phyloP scores from a whole-genome alignment of 2,329 filamentous ascomycete species.

The Exophiala bonariae region DNA sequence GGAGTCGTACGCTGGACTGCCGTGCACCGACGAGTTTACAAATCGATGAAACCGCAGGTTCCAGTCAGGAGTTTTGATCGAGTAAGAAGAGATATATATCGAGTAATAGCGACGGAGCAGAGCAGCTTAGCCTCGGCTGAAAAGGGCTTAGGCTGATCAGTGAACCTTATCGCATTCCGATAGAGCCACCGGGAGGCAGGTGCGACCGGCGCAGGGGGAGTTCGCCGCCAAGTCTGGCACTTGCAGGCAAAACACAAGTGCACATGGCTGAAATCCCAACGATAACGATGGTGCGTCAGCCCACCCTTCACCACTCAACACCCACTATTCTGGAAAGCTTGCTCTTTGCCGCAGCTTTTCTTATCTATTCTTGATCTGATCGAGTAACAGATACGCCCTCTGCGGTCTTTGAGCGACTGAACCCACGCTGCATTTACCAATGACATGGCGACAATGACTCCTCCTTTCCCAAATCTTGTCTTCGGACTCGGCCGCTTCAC shows the following conservation, averaged over 20 bases:
- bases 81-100: conserved; percentile 24
- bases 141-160: conserved; percentile 16
- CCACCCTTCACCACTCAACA: conserved; percentile 1
- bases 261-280: conserved; percentile 6
- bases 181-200: too few relatives aligned
- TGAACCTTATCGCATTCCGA: conserved; percentile 10
- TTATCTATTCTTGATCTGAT: conserved; percentile 27
- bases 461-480: neutral
- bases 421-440: conserved; percentile 10
- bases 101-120: conserved; percentile 20
- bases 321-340: conserved; percentile 2
- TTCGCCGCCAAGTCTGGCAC: too few relatives aligned
- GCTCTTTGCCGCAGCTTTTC: conserved; percentile 5
- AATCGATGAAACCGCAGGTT: neutral
- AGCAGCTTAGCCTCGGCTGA: conserved; percentile 10
- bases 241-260: too few relatives aligned
- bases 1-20: too few relatives aligned
- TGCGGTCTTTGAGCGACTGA: neutral
- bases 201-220: too few relatives aligned
- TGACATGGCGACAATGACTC: neutral
- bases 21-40: too few relatives aligned
- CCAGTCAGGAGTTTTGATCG: conserved; percentile 27
- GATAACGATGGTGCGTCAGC: neutral
- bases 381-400: conserved; percentile 26
- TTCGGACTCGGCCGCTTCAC: conserved; percentile 20